Percentiles rank a stretch among this genome's conserved stretches.
Conservation (phyloP, 805 yeast species). For the Ogataea sp. region DNA sequence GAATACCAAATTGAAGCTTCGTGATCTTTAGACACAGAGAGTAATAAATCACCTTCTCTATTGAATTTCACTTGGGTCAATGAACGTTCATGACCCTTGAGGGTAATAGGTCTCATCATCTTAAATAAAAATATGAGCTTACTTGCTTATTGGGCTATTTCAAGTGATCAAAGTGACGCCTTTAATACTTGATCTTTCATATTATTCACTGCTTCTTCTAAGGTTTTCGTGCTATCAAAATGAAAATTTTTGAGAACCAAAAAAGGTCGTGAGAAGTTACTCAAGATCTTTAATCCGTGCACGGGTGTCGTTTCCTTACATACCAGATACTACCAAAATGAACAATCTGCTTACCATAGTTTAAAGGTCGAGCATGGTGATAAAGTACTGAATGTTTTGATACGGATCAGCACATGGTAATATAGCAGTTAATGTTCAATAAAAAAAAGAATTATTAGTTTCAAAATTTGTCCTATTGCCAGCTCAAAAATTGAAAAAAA, state of each 20-base stretch:
- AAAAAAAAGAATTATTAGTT: neutral
- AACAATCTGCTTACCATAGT: too few species aligned
- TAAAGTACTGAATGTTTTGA: too few species aligned
- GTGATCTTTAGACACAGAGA: slow-evolving; percentile 88
- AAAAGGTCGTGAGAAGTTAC: neutral
- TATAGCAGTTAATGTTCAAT: neutral
- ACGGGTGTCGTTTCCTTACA: neutral
- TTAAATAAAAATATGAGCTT: too few species aligned
- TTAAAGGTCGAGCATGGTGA: too few species aligned
- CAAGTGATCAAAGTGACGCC: neutral
- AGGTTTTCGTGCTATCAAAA: too few species aligned
- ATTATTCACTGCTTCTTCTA: too few species aligned
- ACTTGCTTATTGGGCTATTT: too few species aligned
- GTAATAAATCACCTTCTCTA: slow-evolving; percentile 88
- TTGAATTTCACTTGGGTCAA: slow-evolving; percentile 93
- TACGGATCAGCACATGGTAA: too few species aligned
- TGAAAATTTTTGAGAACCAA: slow-evolving; percentile 1
- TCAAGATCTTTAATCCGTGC: neutral
- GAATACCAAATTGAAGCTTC: slow-evolving; percentile 91
- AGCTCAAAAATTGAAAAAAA: too few species aligned
- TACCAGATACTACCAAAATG: too few species aligned
- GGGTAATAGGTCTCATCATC: slow-evolving; percentile 57
- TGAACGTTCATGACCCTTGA: slow-evolving; percentile 97
- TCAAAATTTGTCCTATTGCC: neutral
- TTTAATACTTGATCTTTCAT: too few species aligned